Evolutionary conservation across 371 early-diverging fungal species (phyloP), one percentile per base, ranked within the genome.

Genomic region (Sporodiniella umbellata): DNA sequence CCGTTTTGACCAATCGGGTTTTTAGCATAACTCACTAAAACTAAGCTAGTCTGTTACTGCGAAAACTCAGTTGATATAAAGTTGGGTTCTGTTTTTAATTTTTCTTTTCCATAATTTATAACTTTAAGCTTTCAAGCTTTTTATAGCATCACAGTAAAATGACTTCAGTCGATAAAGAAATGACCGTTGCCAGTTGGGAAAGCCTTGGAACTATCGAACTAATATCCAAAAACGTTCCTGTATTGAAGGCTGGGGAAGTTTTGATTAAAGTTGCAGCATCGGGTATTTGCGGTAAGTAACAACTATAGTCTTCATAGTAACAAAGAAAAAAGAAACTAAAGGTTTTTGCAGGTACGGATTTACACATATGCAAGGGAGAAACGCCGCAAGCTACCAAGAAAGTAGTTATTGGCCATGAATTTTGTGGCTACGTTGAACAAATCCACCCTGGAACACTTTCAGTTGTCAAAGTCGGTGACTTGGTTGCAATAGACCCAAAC

Each of bases 351-450:
- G 74, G 74, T 19, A 81, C 81, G 8, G 81, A 81, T 48, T 56
- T 77, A 43, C 79, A 81, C 50, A 79, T 81, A 40, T 77, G 81
- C 51, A 65, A 64, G 35, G 81, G 79, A 23, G 79, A 81, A 45
- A 79, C 79, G 1, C 79, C 81, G n/a, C 75, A 77, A 17, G 81
- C 81, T n/a, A 37, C 58, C 14, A 33, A 56, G 24, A 62, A 77
- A 19, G 77, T 77, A 8, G 74, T 75, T 2, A 73, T 81, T 38
- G 81, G 81, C 4, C 81, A 81, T 43, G 81, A 81, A 60, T 77
- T 77, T 48, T 64, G 75, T 15, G 81, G 81, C 0, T 66, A 64
- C 42, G 65, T 81, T 18, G 66, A 73, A 43, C 62, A 60, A n/a
- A 68, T 81, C 40, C 78, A 73, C 39, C 61, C 68, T 12, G 70